A percentile compares a stretch with the other conserved stretches of the same genome.
Evolutionary conservation across 2,329 filamentous ascomycete species (phyloP).

Genomic region (Pseudofabraea citricarpa): DNA sequence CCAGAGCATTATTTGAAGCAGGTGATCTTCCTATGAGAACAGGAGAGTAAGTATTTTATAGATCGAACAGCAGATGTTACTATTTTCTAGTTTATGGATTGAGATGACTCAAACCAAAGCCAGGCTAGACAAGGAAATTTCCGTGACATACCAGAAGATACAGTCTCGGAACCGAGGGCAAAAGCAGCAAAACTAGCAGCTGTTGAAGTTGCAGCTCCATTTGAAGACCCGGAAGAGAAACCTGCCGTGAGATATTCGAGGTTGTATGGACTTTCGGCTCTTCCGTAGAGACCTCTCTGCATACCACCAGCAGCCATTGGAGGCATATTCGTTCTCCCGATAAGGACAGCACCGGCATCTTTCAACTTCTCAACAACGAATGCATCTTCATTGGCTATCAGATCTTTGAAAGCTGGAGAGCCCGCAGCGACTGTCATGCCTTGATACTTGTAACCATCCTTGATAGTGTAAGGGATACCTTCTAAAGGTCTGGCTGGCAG

Average conservation of each 20-base stretch:
- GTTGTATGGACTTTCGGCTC: constrained; percentile 54
- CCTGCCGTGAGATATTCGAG: constrained; percentile 46
- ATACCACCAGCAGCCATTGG: constrained; percentile 55
- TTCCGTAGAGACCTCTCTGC: constrained; percentile 50
- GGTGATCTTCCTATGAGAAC: constrained; percentile 52
- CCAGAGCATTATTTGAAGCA: constrained; percentile 50
- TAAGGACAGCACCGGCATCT: constrained; percentile 43
- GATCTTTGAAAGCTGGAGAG: constrained; percentile 46
- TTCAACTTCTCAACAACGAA: constrained; percentile 42
- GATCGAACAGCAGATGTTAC: too few relatives aligned
- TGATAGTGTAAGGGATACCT: constrained; percentile 53
- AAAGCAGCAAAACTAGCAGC: constrained; percentile 47
- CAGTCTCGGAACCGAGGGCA: constrained; percentile 49
- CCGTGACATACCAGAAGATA: too few relatives aligned
- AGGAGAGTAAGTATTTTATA: too few relatives aligned
- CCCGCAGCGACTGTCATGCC: constrained; percentile 49
- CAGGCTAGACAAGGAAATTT: too few relatives aligned
- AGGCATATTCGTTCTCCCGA: constrained; percentile 56
- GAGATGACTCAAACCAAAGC: too few relatives aligned
- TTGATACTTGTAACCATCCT: constrained; percentile 51
- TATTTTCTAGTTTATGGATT: too few relatives aligned
- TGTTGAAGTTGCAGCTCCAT: constrained; percentile 47
- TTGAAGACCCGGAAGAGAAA: constrained; percentile 53
- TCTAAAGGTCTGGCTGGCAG: constrained; percentile 26
- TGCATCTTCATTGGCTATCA: constrained; percentile 47